Conservation (phyloP, 768 basidiomycete genomes). For the Guyanaporus albipodus region DNA sequence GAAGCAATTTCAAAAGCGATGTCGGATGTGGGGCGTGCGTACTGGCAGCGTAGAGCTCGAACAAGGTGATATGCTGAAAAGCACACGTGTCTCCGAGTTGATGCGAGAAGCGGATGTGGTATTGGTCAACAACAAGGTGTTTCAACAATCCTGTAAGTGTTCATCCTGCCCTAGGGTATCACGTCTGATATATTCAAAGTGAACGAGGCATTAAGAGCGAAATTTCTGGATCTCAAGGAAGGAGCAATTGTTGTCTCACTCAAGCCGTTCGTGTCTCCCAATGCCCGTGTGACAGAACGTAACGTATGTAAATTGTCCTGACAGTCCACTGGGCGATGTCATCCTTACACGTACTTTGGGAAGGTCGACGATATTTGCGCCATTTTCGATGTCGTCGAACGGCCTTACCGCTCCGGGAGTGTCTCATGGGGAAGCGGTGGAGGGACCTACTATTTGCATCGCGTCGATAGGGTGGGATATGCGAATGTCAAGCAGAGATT, state of each 20-base stretch:
- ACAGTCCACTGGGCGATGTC: background rate
- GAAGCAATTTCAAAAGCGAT: slow-evolving; percentile 69
- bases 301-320: slow-evolving; percentile 55
- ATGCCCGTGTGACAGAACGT: slow-evolving; percentile 77
- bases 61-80: slow-evolving; percentile 82
- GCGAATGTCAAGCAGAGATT: slow-evolving; percentile 54
- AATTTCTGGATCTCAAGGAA: slow-evolving; percentile 93
- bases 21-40: slow-evolving; percentile 87
- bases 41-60: slow-evolving; percentile 75
- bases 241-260: slow-evolving; percentile 88
- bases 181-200: slow-evolving; percentile 40
- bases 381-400: slow-evolving; percentile 75
- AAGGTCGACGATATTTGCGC: slow-evolving; percentile 77
- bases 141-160: slow-evolving; percentile 64
- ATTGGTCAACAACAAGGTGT: slow-evolving; percentile 86
- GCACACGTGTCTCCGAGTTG: slow-evolving; percentile 60
- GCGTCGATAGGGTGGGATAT: slow-evolving; percentile 71
- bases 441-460: slow-evolving; percentile 72
- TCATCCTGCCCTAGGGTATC: background rate
- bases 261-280: slow-evolving; percentile 75
- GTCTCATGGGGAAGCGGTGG: slow-evolving; percentile 79
- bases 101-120: slow-evolving; percentile 86
- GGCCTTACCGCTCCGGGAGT: slow-evolving; percentile 62
- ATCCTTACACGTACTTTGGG: background rate
- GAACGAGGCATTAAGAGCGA: slow-evolving; percentile 81